phyloP scores from a whole-genome alignment of 1,284 basidiomycete species.

The Moesziomyces sp. region DNA sequence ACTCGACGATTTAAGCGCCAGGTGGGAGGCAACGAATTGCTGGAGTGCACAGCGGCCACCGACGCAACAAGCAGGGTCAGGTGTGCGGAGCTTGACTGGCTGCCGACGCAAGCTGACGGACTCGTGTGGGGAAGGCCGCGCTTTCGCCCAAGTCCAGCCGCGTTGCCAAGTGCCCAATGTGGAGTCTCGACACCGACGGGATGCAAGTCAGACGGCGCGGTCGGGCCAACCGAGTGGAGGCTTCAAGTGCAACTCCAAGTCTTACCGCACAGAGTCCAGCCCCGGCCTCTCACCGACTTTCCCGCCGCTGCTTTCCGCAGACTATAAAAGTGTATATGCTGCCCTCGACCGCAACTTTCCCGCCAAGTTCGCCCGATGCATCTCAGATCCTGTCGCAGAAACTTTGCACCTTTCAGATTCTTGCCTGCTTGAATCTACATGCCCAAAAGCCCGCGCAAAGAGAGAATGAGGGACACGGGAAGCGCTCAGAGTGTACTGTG shows the following conservation, averaged over 20 bases:
- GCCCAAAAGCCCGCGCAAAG: neutral
- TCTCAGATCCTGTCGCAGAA: neutral
- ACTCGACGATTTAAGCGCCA: no score
- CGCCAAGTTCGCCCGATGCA: neutral
- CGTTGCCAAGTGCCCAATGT: neutral
- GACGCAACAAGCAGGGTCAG: slow-evolving; percentile 12
- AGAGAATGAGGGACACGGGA: neutral
- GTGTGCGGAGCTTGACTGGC: neutral
- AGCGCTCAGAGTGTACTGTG: neutral
- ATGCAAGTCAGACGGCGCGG: neutral
- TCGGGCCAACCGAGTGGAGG: neutral
- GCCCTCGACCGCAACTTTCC: neutral
- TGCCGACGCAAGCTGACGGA: neutral
- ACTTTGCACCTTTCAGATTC: neutral
- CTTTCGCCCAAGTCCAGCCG: neutral
- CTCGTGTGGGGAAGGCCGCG: neutral
- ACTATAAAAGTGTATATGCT: slow-evolving; percentile 8
- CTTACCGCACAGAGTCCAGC: neutral
- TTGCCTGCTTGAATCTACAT: neutral
- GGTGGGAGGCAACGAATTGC: no score
- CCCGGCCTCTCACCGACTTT: neutral
- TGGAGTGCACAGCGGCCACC: neutral
- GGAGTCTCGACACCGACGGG: neutral
- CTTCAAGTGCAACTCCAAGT: neutral
- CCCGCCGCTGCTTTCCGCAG: neutral